Base-by-base conservation (phyloP, 1,284 basidiomycete species). In the Marasmius oreades region DNA sequence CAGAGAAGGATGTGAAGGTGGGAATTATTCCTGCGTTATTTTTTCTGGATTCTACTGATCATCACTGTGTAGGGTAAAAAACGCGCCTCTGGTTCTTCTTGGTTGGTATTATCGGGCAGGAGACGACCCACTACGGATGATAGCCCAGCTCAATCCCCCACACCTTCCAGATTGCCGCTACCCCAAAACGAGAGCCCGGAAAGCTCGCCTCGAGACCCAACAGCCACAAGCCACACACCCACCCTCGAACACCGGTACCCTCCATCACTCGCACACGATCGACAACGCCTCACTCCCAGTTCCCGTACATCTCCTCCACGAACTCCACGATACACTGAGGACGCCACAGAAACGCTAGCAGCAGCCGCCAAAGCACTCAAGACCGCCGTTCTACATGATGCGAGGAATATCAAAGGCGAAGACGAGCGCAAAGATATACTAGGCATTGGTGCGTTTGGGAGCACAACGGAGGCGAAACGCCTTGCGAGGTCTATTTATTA, bases 401-500 rank as follows among this genome's bases (percentile, higher is more conserved):
- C 88, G 34, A 77, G 88, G 18, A 88, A 88, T 63, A 76, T 90
- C 58, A 75, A 73, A 56, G 83, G 86, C 7, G 73, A 75, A n/a
- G 74, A 75, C 20, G 70, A 74, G 14, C 74, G 73, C 36, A 62
- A 71, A 11, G 71, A 66, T 7, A 74, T 72, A 48, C 64, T 84
- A 53, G 66, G 70, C 42, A 33, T 60, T 1, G 52, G 54, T 67
- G 67, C 54, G 60, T 44, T 20, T 81, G 81, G 79, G 74, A 81
- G 64, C 73, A 86, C 47, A 77, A 73, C 59, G 81, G 88, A 89
- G 67, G 87, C 88, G 31, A 90, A 88, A 84, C 81, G 83, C 56
- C 77, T 93, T 34, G 90, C 91, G 14, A 79, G 82, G 12, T 74
- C 79, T 34, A 85, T 93, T 57, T 93, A 85, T 68, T 74, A 69